phyloP scores from a whole-genome alignment of 345 rosid genomes.

The Syzygium aromaticum region DNA sequence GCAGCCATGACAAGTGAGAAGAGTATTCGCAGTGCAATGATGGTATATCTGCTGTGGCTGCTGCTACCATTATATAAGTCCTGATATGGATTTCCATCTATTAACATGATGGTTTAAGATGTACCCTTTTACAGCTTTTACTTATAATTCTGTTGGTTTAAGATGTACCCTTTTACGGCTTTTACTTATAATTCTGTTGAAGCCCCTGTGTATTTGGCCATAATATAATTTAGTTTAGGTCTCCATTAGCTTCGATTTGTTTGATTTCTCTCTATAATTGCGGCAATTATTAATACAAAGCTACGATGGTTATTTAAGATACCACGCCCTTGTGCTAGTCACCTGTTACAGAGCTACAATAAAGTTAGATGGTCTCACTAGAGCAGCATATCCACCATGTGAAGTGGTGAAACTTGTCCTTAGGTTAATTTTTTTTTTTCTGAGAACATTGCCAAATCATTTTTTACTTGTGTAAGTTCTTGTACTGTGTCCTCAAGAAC shows the following conservation, averaged over 20 bases:
- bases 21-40: background rate
- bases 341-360: background rate
- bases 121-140: background rate
- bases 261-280: background rate
- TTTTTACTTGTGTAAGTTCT: background rate
- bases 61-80: background rate
- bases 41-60: background rate
- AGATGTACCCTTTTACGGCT: background rate
- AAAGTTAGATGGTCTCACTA: background rate
- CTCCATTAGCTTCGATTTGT: background rate
- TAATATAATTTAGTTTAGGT: background rate
- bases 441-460: background rate
- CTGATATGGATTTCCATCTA: background rate
- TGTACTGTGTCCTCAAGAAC: background rate
- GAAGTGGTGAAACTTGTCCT: background rate
- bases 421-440: background rate
- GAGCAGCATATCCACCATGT: background rate
- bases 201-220: background rate
- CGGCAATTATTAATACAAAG: background rate
- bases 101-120: background rate
- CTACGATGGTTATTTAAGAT: background rate
- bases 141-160: background rate
- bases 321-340: background rate
- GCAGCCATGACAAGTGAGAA: background rate
- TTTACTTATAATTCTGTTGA: background rate